Evolutionary conservation across 768 basidiomycete species (phyloP), one percentile per base, ranked within the genome.

Genomic region (Suillus americanus): DNA sequence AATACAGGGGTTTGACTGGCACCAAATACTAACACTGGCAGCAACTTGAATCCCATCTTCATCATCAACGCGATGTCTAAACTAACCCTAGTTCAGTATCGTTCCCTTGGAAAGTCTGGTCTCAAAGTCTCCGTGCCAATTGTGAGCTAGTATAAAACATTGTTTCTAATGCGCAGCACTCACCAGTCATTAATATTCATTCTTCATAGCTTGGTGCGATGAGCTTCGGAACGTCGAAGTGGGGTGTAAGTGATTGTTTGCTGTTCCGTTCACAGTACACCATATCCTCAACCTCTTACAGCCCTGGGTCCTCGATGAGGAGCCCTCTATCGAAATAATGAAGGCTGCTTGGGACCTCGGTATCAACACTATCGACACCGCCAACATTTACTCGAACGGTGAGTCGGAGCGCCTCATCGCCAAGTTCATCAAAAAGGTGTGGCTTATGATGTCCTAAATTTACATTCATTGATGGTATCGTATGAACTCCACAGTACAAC

Each of bases 271-370:
- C 30, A 30, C 30, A 30, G n/a, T n/a, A n/a, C 51, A 40, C 5
- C 18, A 18, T 23, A 16, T 16, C 3, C 23, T 40, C 14, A 59
- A 38, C 5, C 5, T 30, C 18, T 7, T 43, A 35, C 50, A 73
- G 68, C 25, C 70, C 6, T 77, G 74, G 70, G 69, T 74, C 45
- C 65, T 74, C 5, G 73, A 67, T 0, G 75, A 75, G 61, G 71
- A 69, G 1, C 61, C 76, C n/a, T 73, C 76, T 0, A 61, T 76
- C 23, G 65, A 70, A 54, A 69, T 81, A 64, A 62, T 82, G 59
- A 79, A 80, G 64, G 70, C 73, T 12, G 81, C 81, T 4, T 81
- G 73, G 72, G 75, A 80, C 35, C 66, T 72, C 13, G 82, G 81
- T 4, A 74, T 82, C 64, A 79, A 73, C 62, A 79, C 77, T 5